phyloP scores from a whole-genome alignment of 2,329 filamentous ascomycete species.

The Elsinoe necatrix region DNA sequence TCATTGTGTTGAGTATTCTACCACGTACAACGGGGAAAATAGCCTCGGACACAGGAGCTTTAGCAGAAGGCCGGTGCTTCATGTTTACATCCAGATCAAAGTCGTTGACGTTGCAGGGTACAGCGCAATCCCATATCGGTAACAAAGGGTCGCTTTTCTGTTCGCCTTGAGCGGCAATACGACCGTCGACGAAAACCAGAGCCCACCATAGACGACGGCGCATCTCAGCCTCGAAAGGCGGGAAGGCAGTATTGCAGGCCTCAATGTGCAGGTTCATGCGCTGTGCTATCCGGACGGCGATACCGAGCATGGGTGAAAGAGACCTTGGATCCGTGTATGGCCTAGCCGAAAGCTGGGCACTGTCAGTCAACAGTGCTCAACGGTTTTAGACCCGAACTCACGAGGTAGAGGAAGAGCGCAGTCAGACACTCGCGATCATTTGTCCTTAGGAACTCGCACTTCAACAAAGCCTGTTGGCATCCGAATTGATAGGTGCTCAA shows the following conservation, averaged over 20 bases:
- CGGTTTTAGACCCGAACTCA: constrained; percentile 27
- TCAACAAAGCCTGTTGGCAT: constrained; percentile 41
- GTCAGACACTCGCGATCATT: constrained; percentile 40
- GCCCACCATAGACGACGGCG: constrained; percentile 68
- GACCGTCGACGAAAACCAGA: constrained; percentile 58
- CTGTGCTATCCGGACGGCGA: constrained; percentile 59
- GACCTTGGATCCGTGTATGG: constrained; percentile 53
- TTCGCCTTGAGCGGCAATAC: constrained; percentile 58
- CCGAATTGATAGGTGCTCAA: constrained; percentile 37
- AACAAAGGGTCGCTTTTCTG: constrained; percentile 32
- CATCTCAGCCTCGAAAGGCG: constrained; percentile 56
- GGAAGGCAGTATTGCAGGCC: constrained; percentile 37
- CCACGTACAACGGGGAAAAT: constrained; percentile 38
- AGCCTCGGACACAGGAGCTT: constrained; percentile 33
- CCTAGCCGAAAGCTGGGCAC: constrained; percentile 45
- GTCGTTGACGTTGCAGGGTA: constrained; percentile 38
- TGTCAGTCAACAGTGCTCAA: constrained; percentile 24
- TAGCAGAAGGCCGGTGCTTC: constrained; percentile 27
- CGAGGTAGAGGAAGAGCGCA: constrained; percentile 47
- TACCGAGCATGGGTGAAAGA: constrained; percentile 53
- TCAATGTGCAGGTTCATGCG: constrained; percentile 62
- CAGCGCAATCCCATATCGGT: constrained; percentile 39
- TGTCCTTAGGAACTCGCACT: constrained; percentile 35
- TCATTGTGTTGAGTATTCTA: constrained; percentile 35
- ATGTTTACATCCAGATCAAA: constrained; percentile 34